Percentiles rank a stretch among this genome's conserved stretches.
These are phyloP conservation scores for Candida tammaniensis DNA, from an alignment of 805 yeast species.

Conservation along the genomic window DNA sequence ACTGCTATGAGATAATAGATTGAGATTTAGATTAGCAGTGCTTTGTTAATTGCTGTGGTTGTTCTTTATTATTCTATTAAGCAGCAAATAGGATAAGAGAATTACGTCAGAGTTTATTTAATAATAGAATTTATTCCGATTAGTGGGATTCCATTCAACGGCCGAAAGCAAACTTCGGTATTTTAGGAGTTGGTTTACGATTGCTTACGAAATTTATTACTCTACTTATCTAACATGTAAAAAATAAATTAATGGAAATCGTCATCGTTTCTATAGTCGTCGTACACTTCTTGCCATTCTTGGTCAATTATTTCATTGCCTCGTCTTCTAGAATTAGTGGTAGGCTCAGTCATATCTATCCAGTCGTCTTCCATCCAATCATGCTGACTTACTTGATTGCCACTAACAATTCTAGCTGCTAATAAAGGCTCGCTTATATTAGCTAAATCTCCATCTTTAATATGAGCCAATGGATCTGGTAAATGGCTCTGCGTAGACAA, in stretches of 20 bases:
- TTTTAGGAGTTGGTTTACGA: no score
- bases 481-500: slow-evolving; percentile 4
- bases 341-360: neutral
- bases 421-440: slow-evolving; percentile 30
- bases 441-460: slow-evolving; percentile 35
- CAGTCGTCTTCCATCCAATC: slow-evolving; percentile 40
- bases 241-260: slow-evolving; percentile 16
- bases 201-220: no score
- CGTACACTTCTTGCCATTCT: slow-evolving; percentile 37
- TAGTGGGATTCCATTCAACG: no score
- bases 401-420: slow-evolving; percentile 41
- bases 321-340: slow-evolving; percentile 5
- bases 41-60: no score
- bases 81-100: no score
- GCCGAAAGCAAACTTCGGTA: no score
- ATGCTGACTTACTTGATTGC: slow-evolving; percentile 32
- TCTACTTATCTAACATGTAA: no score
- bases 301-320: slow-evolving; percentile 17
- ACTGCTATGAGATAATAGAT: no score
- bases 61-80: no score
- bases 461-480: slow-evolving; percentile 45
- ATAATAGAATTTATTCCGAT: no score
- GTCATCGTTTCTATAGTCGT: slow-evolving; percentile 42
- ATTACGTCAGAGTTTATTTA: no score
- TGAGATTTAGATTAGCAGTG: no score